Base-by-base conservation (phyloP, 179 eudicot species). In the Gypsophila paniculata region DNA sequence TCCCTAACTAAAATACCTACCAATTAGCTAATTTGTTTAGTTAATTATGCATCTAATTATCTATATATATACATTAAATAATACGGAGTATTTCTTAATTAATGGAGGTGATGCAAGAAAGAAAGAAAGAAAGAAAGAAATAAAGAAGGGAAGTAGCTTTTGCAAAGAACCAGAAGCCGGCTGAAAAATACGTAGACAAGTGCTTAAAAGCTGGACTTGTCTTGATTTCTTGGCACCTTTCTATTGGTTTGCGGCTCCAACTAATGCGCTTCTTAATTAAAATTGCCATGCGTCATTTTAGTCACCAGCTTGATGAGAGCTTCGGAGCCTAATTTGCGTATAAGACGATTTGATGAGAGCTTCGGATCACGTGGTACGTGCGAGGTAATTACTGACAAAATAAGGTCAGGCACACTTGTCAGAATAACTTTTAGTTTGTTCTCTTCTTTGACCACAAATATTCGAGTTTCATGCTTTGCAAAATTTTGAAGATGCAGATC, bases 81-180 rank as follows among this genome's bases (percentile, higher is more conserved):
- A n/a, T n/a, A n/a, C n/a, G n/a, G n/a, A n/a, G n/a, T n/a, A n/a
- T n/a, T n/a, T n/a, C n/a, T n/a, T n/a, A n/a, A n/a, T n/a, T n/a
- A n/a, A n/a, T n/a, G n/a, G n/a, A n/a, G n/a, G n/a, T 46, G 36
- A 46, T 54, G 72, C 32, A 53, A 9, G 18, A 61, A 53, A 51
- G 23, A 32, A 48, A 53, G 10, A 2, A 18, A 36, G 42, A 2
- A 36, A 7, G 42, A 36, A 36, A 36, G 42, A 2, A 57, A n/a
- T n/a, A n/a, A n/a, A n/a, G n/a, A n/a, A n/a, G 34, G 4, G 29
- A 55, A 38, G 73, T 58, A 58, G 65, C 65, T 58, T 70, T 70
- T 59, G 34, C 63, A 23, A 0, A 59, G 36, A 26, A 59, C 63
- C 17, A 59, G 63, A 59, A 59, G 63, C 15, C 36, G 63, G 17